Evolutionary conservation across 352 stramenopile species (phyloP).

Genomic region (Paralagenidium karlingii): DNA sequence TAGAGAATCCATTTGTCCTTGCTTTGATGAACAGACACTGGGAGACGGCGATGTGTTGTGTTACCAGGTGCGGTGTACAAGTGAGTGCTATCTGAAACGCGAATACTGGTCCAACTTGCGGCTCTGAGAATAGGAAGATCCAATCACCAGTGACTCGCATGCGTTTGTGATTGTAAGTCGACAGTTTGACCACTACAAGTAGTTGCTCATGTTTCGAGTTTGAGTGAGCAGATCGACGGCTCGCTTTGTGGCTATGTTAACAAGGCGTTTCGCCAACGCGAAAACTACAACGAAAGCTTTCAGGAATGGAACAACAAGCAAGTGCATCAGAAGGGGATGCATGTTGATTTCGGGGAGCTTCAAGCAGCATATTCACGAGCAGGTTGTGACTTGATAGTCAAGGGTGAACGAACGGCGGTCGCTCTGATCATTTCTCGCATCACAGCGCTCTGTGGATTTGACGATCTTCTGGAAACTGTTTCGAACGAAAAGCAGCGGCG

Average conservation of each 20-base stretch:
- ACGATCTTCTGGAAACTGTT: slow-evolving; percentile 26
- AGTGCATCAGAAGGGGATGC: slow-evolving; percentile 20
- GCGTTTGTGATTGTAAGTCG: slow-evolving; percentile 29
- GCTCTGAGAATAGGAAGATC: slow-evolving; percentile 20
- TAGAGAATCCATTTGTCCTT: not conserved
- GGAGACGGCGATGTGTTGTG: slow-evolving; percentile 54
- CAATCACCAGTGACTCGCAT: slow-evolving; percentile 16
- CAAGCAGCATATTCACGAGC: slow-evolving; percentile 36
- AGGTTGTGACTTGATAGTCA: slow-evolving; percentile 8
- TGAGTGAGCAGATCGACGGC: slow-evolving; percentile 33
- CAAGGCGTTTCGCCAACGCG: slow-evolving; percentile 36
- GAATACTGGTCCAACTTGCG: not conserved
- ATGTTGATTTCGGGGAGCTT: slow-evolving; percentile 56
- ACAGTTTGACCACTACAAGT: not conserved
- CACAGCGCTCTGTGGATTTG: slow-evolving; percentile 45
- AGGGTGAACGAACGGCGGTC: too few species aligned
- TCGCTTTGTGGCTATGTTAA: slow-evolving; percentile 61
- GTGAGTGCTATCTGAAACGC: not conserved
- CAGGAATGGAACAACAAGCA: slow-evolving; percentile 33
- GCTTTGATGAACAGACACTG: slow-evolving; percentile 13
- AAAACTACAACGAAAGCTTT: slow-evolving; percentile 20
- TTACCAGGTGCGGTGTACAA: slow-evolving; percentile 24
- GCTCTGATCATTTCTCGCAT: too few species aligned
- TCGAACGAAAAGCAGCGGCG: too few species aligned
- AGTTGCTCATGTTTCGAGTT: not conserved